Conservation (phyloP, 208 protist species). For the Acanthamoeba castellanii region DNA sequence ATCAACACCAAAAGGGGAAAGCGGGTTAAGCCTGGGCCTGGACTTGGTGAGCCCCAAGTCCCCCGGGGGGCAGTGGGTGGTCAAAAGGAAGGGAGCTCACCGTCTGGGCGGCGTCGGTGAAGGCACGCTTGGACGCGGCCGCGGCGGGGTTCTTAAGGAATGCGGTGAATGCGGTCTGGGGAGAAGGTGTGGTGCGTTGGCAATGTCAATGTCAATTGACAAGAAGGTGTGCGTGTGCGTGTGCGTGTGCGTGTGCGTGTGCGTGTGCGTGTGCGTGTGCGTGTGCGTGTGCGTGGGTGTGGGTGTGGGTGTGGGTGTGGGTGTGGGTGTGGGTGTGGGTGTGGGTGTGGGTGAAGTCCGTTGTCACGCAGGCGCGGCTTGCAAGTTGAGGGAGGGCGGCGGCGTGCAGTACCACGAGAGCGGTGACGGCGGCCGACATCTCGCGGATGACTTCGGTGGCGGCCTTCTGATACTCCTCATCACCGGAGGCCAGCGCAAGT, state of each 20-base stretch:
- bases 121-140: slow-evolving; percentile 24
- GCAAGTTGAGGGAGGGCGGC: not conserved
- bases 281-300: not conserved
- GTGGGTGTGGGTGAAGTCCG: no score
- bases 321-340: no score
- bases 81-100: not conserved
- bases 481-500: slow-evolving; percentile 19
- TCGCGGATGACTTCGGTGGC: slow-evolving; percentile 25
- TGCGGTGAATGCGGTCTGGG: not conserved
- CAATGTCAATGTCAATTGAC: not conserved
- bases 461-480: slow-evolving; percentile 29
- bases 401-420: not conserved
- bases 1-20: not conserved
- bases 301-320: no score
- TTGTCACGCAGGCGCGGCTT: no score
- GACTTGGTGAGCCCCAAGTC: no score
- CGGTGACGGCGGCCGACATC: slow-evolving; percentile 8
- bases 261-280: no score
- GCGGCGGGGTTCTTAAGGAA: slow-evolving; percentile 60
- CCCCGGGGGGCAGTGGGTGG: no score
- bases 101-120: slow-evolving; percentile 36
- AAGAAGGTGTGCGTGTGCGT: no score
- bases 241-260: no score
- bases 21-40: not conserved
- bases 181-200: not conserved